phyloP scores from a whole-genome alignment of 192 early-diverging fungal species.

The Gigaspora rosea region DNA sequence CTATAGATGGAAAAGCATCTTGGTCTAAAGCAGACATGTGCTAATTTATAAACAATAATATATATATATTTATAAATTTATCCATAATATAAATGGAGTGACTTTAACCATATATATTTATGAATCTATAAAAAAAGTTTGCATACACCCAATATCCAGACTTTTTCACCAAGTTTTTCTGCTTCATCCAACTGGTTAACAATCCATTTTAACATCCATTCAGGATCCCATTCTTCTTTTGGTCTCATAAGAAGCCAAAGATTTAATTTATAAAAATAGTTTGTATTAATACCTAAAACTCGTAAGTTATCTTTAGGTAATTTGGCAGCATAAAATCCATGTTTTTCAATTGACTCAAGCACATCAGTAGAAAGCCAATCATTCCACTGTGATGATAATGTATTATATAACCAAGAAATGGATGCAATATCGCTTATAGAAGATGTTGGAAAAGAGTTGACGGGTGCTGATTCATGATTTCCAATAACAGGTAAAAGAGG shows the following conservation, averaged over 20 bases:
- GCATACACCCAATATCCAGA: constrained; percentile 55
- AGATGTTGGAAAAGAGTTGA: constrained; percentile 29
- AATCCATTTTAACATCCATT: constrained; percentile 54
- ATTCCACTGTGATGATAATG: constrained; percentile 51
- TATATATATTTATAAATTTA: too few relatives aligned
- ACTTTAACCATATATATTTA: neutral
- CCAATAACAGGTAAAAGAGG: constrained; percentile 28
- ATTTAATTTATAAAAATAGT: constrained; percentile 61
- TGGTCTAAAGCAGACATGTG: neutral
- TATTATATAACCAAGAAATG: constrained; percentile 49
- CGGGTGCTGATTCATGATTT: constrained; percentile 30
- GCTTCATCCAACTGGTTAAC: constrained; percentile 50
- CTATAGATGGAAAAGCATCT: neutral
- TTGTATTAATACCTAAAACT: constrained; percentile 58
- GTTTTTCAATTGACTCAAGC: constrained; percentile 43
- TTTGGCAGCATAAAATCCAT: constrained; percentile 52
- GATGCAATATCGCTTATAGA: neutral
- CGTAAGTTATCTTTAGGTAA: constrained; percentile 46
- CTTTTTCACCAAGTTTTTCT: constrained; percentile 54
- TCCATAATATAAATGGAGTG: too few relatives aligned
- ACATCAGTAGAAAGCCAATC: constrained; percentile 50
- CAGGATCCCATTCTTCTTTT: constrained; percentile 47
- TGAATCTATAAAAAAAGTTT: neutral
- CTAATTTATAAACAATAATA: neutral
- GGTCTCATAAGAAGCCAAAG: constrained; percentile 52